Percentiles rank a stretch among this genome's conserved stretches.
phyloP scores from a whole-genome alignment of 78 protist genomes.

The Dictyostelium purpureum region DNA sequence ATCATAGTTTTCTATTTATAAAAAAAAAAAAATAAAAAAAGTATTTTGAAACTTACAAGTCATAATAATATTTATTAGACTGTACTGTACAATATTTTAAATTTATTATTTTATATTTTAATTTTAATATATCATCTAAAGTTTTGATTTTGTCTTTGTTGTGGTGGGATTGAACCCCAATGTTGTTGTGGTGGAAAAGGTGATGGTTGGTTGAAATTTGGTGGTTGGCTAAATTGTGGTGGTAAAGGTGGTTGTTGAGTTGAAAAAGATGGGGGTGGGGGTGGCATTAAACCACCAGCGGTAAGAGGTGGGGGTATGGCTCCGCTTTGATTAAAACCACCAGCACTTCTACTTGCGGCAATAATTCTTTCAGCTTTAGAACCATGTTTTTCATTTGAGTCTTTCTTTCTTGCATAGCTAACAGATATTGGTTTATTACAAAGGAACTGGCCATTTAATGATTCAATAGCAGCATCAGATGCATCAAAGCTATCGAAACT shows the following conservation, averaged over 20 bases:
- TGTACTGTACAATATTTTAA: too few species aligned
- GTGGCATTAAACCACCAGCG: conserved; percentile 4
- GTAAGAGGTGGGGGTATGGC: neutral
- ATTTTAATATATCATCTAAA: too few species aligned
- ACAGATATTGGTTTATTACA: conserved; percentile 82
- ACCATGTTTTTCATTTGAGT: conserved; percentile 77
- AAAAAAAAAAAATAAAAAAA: too few species aligned
- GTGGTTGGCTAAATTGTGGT: neutral
- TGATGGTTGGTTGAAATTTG: neutral
- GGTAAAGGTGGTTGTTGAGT: neutral
- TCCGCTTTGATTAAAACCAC: neutral
- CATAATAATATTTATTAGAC: too few species aligned
- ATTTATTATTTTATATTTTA: too few species aligned
- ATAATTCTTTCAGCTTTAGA: conserved; percentile 73
- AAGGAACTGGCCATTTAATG: conserved; percentile 88
- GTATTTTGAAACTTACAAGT: too few species aligned
- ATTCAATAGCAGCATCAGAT: conserved; percentile 90
- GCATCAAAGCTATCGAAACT: conserved; percentile 93
- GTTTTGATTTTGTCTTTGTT: too few species aligned
- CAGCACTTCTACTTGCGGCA: conserved; percentile 71
- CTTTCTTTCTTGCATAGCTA: conserved; percentile 83
- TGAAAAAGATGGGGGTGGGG: neutral
- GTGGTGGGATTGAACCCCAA: too few species aligned
- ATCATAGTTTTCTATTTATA: too few species aligned
- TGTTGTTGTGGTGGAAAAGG: neutral